Percentiles rank a stretch among this genome's conserved stretches.
phyloP scores from a whole-genome alignment of 1,284 basidiomycete species.

The Moesziomyces parantarcticus region DNA sequence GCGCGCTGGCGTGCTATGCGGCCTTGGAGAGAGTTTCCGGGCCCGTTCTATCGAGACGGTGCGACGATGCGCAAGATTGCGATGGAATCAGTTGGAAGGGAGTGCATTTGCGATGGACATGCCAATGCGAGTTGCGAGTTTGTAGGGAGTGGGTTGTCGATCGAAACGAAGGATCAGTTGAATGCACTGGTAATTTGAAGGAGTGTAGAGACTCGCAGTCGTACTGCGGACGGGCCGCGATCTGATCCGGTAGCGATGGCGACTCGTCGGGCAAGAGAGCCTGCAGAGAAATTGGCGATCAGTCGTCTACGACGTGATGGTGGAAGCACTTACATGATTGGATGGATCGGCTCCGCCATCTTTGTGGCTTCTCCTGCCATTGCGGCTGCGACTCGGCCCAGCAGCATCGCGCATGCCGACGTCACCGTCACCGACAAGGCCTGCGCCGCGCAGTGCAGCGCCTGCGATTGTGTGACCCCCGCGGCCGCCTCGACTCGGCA shows the following conservation, averaged over 20 bases:
- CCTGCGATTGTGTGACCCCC: constrained; percentile 46
- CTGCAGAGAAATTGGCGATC: neutral
- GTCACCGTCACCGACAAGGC: constrained; percentile 42
- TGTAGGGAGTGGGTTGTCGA: neutral
- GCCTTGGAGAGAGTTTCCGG: constrained; percentile 28
- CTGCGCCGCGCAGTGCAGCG: constrained; percentile 46
- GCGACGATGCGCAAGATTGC: too few species aligned
- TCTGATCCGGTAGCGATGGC: neutral
- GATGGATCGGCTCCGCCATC: constrained; percentile 28
- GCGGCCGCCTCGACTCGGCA: constrained; percentile 34
- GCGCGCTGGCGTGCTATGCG: constrained; percentile 39
- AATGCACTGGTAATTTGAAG: neutral
- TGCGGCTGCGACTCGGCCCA: constrained; percentile 40
- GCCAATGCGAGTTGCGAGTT: neutral
- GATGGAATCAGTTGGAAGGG: too few species aligned
- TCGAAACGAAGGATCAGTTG: constrained; percentile 5
- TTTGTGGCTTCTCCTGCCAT: constrained; percentile 26
- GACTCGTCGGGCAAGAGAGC: neutral
- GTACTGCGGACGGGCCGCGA: too few species aligned
- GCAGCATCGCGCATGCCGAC: constrained; percentile 46
- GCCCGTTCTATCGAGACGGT: constrained; percentile 13
- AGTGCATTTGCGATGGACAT: too few species aligned
- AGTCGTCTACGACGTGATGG: neutral
- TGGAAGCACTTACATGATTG: constrained; percentile 39
- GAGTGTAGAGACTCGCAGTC: neutral